Evolutionary conservation across 1,139 yeast genomes (phyloP), one percentile per base, ranked within the genome.

Genomic region (Debaryomycetaceae sp.): DNA sequence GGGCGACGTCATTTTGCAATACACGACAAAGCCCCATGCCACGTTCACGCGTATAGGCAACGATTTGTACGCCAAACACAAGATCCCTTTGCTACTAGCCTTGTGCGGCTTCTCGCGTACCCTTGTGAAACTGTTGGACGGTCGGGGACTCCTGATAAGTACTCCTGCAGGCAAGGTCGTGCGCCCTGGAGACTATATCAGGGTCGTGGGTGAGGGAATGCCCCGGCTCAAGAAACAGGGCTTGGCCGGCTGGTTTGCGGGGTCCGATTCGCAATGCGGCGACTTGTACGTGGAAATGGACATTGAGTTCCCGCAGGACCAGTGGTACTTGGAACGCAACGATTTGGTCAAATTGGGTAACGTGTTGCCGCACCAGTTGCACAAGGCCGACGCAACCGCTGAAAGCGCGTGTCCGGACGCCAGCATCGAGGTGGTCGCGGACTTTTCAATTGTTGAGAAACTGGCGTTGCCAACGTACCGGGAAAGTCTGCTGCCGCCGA

Each of bases 181-280:
- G 7, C 68, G 78, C 39, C 97, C 97, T 0, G 79, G 82, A 12
- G 82, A 82, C 36, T 68, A 62, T 35, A 53, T 90, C 23, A 67
- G 76, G 37, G 62, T 90, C 13, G 54, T 64, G 23, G 72, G 73
- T 26, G 96, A 87, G 51, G 98, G 98, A 2, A 83, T 92, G 93
- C 95, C 95, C 0, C 45, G 69, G 4, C 58, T 59, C 33, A 35
- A 42, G 8, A 54, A 55, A 15, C 41, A 55, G 8, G 48, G 47
- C 3, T 13, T 24, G 8, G 39, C 44, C 12, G 40, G 51, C 11
- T 62, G 69, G 68, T 58, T 59, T 30, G 45, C 51, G 11, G 40
- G 49, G 1, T 35, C 45, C 2, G 31, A 32, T 3, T 27, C 45
- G 27, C 45, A 53, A 13, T 62, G 66, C 28, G 97, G 97, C 16